Percentiles rank a stretch among this genome's conserved stretches.
Evolutionary conservation across 305 asterid species (phyloP).

Genomic region (Solanum hybrid): DNA sequence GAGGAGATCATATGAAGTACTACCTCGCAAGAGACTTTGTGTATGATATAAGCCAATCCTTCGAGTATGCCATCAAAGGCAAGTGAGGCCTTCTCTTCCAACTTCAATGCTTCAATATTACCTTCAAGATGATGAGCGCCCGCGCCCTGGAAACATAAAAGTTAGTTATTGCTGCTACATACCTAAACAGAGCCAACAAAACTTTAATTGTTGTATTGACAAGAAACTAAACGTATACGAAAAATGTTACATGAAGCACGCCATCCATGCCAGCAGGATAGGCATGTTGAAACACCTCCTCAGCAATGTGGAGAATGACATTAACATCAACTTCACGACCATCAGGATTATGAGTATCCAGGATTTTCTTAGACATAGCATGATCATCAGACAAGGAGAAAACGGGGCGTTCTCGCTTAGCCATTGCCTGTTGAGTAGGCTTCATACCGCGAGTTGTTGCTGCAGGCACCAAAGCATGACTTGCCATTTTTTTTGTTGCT

Average conservation of each 20-base stretch:
- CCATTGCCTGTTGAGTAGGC: conserved; percentile 13
- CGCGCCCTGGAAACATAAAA: conserved; percentile 46
- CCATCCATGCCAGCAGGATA: conserved; percentile 45
- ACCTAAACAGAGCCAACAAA: neutral
- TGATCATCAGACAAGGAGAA: conserved; percentile 37
- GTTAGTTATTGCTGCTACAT: neutral
- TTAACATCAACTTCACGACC: conserved; percentile 38
- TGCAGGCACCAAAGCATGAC: neutral
- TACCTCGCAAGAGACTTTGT: conserved; percentile 69
- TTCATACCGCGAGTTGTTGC: conserved; percentile 10
- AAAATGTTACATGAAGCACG: conserved; percentile 30
- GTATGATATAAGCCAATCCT: conserved; percentile 37
- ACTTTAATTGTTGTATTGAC: neutral
- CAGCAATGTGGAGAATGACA: conserved; percentile 38
- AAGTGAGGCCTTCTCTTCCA: conserved; percentile 36
- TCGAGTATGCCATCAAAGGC: conserved; percentile 31
- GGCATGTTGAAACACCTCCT: conserved; percentile 44
- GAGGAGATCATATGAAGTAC: conserved; percentile 8
- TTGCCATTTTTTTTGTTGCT: conserved; percentile 16
- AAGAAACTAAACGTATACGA: neutral
- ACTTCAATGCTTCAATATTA: conserved; percentile 9
- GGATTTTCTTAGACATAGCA: conserved; percentile 48
- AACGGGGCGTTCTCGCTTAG: conserved; percentile 30
- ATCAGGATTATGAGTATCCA: conserved; percentile 52
- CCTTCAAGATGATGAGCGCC: conserved; percentile 24